Evolutionary conservation across 1,139 yeast species (phyloP).

Genomic region (Zygosaccharomyces pseudobailii): DNA sequence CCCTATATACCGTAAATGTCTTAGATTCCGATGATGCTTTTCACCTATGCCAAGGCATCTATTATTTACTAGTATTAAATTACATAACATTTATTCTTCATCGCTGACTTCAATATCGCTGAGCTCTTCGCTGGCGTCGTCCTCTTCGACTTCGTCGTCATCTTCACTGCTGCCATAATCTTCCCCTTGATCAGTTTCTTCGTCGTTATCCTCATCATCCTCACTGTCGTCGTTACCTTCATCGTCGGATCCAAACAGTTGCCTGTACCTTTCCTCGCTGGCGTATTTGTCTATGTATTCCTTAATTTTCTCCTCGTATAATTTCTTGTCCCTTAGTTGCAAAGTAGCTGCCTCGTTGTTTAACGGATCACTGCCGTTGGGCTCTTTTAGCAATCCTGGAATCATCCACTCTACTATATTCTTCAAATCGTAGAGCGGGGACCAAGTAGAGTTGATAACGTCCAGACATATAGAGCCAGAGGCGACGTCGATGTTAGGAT

Average conservation of each 20-base stretch:
- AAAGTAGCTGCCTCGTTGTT: conserved; percentile 88
- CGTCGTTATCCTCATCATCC: conserved; percentile 38
- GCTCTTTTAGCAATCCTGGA: conserved; percentile 87
- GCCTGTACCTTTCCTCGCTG: conserved; percentile 42
- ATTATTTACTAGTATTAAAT: neutral
- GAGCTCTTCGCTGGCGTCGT: conserved; percentile 13
- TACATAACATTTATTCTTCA: neutral
- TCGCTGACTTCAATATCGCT: conserved; percentile 16
- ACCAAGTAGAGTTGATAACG: conserved; percentile 97
- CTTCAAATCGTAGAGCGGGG: conserved; percentile 90
- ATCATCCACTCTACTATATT: conserved; percentile 90
- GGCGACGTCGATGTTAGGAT: conserved; percentile 86
- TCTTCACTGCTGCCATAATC: conserved; percentile 15
- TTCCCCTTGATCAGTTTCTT: conserved; percentile 29
- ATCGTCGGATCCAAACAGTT: conserved; percentile 42
- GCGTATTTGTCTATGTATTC: conserved; percentile 76
- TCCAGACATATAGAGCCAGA: conserved; percentile 95
- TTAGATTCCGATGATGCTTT: neutral
- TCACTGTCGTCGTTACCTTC: conserved; percentile 40
- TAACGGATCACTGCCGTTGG: conserved; percentile 91
- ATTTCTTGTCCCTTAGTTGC: conserved; percentile 63
- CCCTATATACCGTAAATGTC: neutral
- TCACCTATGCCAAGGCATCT: neutral
- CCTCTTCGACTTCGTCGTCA: conserved; percentile 16
- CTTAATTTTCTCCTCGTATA: conserved; percentile 66